A percentile compares a stretch with the other conserved stretches of the same genome.
phyloP scores from a whole-genome alignment of 768 basidiomycete species.

The Trametes punicea region DNA sequence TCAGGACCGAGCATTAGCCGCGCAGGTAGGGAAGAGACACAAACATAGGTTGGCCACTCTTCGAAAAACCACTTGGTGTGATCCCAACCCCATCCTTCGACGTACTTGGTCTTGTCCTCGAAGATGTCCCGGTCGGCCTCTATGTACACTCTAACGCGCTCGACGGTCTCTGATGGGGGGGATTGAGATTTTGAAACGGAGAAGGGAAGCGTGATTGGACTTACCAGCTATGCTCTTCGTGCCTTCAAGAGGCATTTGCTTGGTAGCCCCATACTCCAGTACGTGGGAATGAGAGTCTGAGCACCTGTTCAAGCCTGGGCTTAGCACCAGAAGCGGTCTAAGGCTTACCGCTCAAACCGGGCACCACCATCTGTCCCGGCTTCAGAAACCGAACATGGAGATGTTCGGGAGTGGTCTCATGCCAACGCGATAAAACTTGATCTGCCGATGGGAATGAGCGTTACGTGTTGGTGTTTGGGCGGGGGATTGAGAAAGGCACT shows the following conservation, averaged over 20 bases:
- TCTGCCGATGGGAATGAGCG: constrained; percentile 29
- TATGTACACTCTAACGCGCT: constrained; percentile 59
- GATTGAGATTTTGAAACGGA: neutral
- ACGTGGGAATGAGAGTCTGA: constrained; percentile 78
- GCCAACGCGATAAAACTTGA: constrained; percentile 42
- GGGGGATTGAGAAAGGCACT: constrained; percentile 19
- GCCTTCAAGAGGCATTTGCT: constrained; percentile 61
- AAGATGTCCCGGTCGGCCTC: constrained; percentile 53
- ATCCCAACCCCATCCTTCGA: constrained; percentile 89
- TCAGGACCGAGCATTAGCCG: too few species aligned
- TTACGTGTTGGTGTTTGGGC: constrained; percentile 13
- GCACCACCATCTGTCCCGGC: constrained; percentile 60
- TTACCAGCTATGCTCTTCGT: constrained; percentile 56
- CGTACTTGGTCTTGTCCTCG: constrained; percentile 54
- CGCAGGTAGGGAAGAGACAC: too few species aligned
- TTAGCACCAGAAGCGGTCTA: neutral
- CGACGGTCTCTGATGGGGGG: constrained; percentile 57
- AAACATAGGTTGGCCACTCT: constrained; percentile 67
- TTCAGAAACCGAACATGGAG: constrained; percentile 43
- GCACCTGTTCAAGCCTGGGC: neutral
- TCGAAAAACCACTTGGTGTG: constrained; percentile 70
- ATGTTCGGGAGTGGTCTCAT: constrained; percentile 3
- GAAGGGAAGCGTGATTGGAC: neutral
- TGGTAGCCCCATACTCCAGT: constrained; percentile 71
- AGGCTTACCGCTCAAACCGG: constrained; percentile 65